These are phyloP conservation scores for Metschnikowia anglica DNA, from an alignment of 805 yeast species.

Conservation along the genomic window DNA sequence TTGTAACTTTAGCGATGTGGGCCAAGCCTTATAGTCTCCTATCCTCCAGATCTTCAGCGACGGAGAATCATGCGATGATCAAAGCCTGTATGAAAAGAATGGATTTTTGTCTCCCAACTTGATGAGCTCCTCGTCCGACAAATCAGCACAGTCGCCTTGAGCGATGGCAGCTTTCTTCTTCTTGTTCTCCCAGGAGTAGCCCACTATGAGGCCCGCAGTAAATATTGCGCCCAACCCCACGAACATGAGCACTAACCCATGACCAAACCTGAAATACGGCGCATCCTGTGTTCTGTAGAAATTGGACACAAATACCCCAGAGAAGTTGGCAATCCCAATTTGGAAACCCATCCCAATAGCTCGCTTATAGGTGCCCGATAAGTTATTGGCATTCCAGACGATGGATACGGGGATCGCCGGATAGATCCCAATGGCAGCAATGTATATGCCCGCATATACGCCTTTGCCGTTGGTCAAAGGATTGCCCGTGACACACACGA, in stretches of 20 bases:
- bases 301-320: constrained; percentile 37
- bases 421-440: constrained; percentile 32
- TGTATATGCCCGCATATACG: constrained; percentile 32
- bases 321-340: constrained; percentile 40
- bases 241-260: constrained; percentile 33
- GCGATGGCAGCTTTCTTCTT: constrained; percentile 14
- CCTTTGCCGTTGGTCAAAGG: constrained; percentile 24
- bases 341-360: constrained; percentile 42
- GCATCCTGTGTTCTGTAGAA: constrained; percentile 30
- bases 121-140: constrained; percentile 27
- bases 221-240: constrained; percentile 27
- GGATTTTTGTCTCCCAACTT: constrained; percentile 46
- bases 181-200: constrained; percentile 7
- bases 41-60: not conserved
- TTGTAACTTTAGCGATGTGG: too few species aligned
- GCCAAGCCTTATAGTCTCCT: not conserved
- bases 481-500: constrained; percentile 28
- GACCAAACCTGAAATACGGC: constrained; percentile 32
- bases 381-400: constrained; percentile 38
- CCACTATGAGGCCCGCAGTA: constrained; percentile 1
- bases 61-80: too few species aligned
- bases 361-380: constrained; percentile 36
- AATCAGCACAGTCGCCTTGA: constrained; percentile 30
- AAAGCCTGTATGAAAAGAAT: constrained; percentile 30
- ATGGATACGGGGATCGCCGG: constrained; percentile 32